Conservation (phyloP, 768 basidiomycete species). For the Kwoniella dejecticola region DNA sequence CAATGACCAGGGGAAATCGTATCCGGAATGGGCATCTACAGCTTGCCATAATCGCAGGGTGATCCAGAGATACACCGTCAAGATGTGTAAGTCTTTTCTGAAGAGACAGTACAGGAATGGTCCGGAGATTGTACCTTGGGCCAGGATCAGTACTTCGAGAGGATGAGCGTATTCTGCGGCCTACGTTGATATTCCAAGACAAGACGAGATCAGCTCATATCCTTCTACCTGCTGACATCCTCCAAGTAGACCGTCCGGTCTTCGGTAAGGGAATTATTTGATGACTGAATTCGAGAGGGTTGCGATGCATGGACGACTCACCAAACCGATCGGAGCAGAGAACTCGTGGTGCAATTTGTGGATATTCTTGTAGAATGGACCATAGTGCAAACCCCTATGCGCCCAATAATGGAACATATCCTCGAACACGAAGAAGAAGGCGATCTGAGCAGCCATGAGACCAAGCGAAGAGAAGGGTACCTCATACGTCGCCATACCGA, state of each 20-base stretch:
- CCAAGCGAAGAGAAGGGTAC: slow-evolving; percentile 81
- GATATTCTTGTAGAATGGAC: slow-evolving; percentile 77
- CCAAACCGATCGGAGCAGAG: slow-evolving; percentile 93
- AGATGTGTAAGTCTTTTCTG: slow-evolving; percentile 74
- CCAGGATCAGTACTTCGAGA: slow-evolving; percentile 91
- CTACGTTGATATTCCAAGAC: too few relatives aligned
- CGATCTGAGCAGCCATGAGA: slow-evolving; percentile 73
- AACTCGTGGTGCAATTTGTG: slow-evolving; percentile 98
- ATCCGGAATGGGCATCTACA: slow-evolving; percentile 94
- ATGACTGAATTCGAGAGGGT: too few relatives aligned
- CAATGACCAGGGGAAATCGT: slow-evolving; percentile 98
- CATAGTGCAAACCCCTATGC: slow-evolving; percentile 82
- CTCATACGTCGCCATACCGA: slow-evolving; percentile 90
- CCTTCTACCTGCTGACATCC: too few relatives aligned
- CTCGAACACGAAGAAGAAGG: slow-evolving; percentile 91
- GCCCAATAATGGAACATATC: slow-evolving; percentile 96
- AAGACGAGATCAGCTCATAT: too few relatives aligned
- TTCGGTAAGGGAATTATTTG: too few relatives aligned
- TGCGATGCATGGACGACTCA: slow-evolving; percentile 25
- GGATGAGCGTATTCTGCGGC: slow-evolving; percentile 95
- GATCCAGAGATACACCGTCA: slow-evolving; percentile 94
- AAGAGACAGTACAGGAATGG: slow-evolving; percentile 85
- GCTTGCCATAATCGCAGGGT: slow-evolving; percentile 93
- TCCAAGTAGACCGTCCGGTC: too few relatives aligned
- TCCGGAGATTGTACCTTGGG: slow-evolving; percentile 83